Base-by-base conservation (phyloP, 345 rosid genomes). In the Brassica incana region DNA sequence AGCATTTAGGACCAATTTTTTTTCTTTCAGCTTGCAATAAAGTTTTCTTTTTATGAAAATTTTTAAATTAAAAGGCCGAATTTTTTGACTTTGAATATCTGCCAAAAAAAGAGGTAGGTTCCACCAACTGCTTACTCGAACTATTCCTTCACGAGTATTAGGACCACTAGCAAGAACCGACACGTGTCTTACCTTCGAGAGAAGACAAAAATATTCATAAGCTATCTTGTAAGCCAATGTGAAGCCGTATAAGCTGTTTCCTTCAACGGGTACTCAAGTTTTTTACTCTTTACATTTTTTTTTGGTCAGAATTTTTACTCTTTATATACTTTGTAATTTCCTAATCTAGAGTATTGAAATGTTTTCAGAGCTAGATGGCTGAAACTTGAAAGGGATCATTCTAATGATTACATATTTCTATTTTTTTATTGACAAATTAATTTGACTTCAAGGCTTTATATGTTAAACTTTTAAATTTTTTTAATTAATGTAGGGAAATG, bases 71-170 rank as follows among this genome's bases (percentile, higher is more conserved):
- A 69, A 80, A 70, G 67, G 83, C 83, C 83, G 79, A 80, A 52
- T 38, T 69, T 52, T 54, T 74, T 74, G 75, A 80, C 83, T 80
- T 80, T 74, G 82, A 80, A 80, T 74, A 80, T 75, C 83, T 80
- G 76, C 79, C 9, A 54, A 67, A 73, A 38, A 59, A 73, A 54
- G 18, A 0, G 40, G 54, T 38, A 18, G 83, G 79, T 29, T 75
- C 79, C 66, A 74, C 35, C 2, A 63, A 38, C 56, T 74, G 75
- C 83, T 80, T 75, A 75, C 79, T 80, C 72, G 40, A 75, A 69
- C 79, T 75, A 80, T 80, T 75, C 83, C 18, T 54, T 29, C 25
- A 29, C 4, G 32, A 29, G 32, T 23, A 23, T 29, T 27, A 2
- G 83, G 83, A 74, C 83, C 79, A 80, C 83, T 69, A 50, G 69